Conservation (phyloP, 108 stramenopile species). For the Nannochloropsis salina region DNA sequence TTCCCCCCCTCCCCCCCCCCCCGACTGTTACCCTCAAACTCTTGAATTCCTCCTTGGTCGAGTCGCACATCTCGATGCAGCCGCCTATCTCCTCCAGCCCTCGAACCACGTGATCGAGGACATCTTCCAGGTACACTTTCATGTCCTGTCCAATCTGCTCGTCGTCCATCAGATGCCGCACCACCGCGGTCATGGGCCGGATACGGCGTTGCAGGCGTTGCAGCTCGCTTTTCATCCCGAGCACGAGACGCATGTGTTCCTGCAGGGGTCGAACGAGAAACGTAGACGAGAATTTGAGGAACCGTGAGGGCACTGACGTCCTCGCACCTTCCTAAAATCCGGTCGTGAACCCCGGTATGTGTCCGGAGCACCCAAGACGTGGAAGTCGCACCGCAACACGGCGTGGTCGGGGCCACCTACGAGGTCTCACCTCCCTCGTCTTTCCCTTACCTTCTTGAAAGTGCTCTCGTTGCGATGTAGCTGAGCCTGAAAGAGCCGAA, state of each 20-base stretch:
- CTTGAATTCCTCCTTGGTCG: not conserved
- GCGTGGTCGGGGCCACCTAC: not conserved
- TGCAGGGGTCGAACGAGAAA: not conserved
- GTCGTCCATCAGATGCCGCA: slow-evolving; percentile 15
- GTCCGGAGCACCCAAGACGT: not conserved
- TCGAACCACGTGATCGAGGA: not conserved
- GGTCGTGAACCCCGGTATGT: no score
- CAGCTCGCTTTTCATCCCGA: slow-evolving; percentile 2
- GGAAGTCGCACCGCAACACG: not conserved
- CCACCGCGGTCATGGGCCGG: slow-evolving; percentile 11
- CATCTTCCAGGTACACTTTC: slow-evolving; percentile 6
- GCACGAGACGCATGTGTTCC: slow-evolving; percentile 4
- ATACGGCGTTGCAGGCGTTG: slow-evolving; percentile 5
- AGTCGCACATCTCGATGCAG: slow-evolving; percentile 1
- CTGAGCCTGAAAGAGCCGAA: not conserved
- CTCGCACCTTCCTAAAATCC: no score
- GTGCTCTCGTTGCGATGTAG: not conserved
- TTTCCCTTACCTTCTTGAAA: not conserved
- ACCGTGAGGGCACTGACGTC: not conserved
- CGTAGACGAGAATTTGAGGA: not conserved
- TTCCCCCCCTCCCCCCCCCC: not conserved
- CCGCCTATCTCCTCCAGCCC: slow-evolving; percentile 13
- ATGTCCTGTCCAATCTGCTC: not conserved
- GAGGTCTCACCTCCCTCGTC: no score
- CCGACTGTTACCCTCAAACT: not conserved